Conservation (phyloP, 176 grass and related monocot species). For the Oryza longistaminata region DNA sequence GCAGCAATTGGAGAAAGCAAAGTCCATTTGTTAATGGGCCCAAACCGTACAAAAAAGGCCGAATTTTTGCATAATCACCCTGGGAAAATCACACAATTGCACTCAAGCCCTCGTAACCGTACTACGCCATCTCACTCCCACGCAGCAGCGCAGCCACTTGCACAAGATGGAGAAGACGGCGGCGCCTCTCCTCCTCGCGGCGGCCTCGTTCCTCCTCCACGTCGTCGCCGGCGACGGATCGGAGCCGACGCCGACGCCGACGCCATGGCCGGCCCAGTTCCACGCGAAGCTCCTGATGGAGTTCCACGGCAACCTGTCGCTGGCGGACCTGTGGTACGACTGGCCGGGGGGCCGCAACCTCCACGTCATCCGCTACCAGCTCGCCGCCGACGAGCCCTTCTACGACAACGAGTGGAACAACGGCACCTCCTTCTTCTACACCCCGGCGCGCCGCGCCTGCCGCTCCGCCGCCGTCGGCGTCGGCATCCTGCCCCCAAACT, state of each 20-base stretch:
- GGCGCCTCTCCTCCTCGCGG: not conserved
- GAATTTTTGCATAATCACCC: not conserved
- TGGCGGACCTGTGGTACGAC: constrained; percentile 76
- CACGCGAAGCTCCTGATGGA: constrained; percentile 58
- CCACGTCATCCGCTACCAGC: constrained; percentile 59
- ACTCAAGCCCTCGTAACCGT: not conserved
- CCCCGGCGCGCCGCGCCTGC: constrained; percentile 39
- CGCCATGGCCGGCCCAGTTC: constrained; percentile 64
- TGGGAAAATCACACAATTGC: not conserved
- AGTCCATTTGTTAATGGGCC: not conserved
- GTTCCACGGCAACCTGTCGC: constrained; percentile 53
- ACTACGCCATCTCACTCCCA: not conserved
- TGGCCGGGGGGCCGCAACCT: constrained; percentile 78
- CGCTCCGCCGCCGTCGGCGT: constrained; percentile 46
- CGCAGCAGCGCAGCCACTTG: not conserved
- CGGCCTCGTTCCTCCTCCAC: not conserved
- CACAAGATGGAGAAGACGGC: not conserved
- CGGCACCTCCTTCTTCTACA: constrained; percentile 73
- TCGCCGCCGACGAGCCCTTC: constrained; percentile 44
- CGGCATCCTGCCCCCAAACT: constrained; percentile 64
- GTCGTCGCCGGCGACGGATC: not conserved
- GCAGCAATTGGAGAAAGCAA: not conserved
- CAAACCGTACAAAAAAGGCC: not conserved
- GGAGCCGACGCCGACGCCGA: constrained; percentile 25
- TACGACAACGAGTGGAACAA: constrained; percentile 82